These are phyloP conservation scores for Pichia exigua DNA, from an alignment of 805 yeast genomes.

Conservation along the genomic window DNA sequence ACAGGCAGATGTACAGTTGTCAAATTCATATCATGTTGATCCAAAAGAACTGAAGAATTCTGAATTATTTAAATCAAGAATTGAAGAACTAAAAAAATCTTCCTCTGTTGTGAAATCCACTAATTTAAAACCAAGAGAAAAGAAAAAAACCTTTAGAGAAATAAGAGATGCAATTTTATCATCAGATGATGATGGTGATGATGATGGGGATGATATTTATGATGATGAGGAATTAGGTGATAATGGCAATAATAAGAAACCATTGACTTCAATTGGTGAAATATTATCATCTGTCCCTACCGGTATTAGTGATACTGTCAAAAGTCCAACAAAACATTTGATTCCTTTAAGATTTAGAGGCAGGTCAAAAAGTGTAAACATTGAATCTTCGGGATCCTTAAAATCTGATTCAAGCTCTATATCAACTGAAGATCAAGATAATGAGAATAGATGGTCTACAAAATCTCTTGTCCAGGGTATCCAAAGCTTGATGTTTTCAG, in stretches of 20 bases:
- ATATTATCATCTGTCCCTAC: not conserved
- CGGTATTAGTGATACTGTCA: not conserved
- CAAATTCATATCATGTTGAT: conserved; percentile 12
- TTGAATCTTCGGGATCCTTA: not conserved
- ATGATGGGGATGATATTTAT: not conserved
- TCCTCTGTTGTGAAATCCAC: conserved; percentile 22
- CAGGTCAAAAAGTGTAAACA: not conserved
- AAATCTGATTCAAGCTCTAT: not conserved
- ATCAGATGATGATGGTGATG: conserved; percentile 2
- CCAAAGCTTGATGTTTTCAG: conserved; percentile 18
- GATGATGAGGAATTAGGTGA: not conserved
- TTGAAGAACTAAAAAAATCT: conserved; percentile 18
- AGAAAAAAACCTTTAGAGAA: not conserved
- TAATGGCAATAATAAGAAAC: not conserved
- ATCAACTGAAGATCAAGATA: not conserved
- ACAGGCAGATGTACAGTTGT: conserved; percentile 23
- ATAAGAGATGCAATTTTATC: conserved; percentile 5
- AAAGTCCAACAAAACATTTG: not conserved
- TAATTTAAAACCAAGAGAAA: conserved; percentile 8
- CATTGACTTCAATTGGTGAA: not conserved
- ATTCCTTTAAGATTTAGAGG: not conserved
- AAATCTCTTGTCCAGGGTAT: conserved; percentile 25
- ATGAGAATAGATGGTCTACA: conserved; percentile 18
- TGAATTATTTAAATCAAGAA: conserved; percentile 18
- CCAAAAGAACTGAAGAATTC: conserved; percentile 18